Conservation (phyloP, 495 filamentous ascomycete genomes). For the Aspergillus saccharolyticus region DNA sequence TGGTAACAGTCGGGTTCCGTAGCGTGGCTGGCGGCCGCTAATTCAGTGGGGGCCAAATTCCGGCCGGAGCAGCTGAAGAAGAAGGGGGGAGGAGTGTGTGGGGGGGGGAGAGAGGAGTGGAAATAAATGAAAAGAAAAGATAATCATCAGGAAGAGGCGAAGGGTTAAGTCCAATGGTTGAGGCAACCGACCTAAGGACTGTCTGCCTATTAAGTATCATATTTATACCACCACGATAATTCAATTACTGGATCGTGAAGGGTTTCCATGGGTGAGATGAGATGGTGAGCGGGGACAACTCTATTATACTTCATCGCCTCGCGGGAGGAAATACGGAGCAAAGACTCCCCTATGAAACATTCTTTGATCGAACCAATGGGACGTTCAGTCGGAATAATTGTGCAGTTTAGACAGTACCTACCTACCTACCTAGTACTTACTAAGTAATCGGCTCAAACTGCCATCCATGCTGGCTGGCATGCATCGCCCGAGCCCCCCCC, state of each 20-base stretch:
- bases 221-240: no score
- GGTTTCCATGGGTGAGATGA: background rate
- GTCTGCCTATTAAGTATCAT: no score
- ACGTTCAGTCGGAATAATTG: background rate
- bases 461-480: no score
- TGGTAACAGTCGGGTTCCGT: slow-evolving; percentile 7
- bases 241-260: no score
- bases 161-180: background rate
- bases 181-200: background rate
- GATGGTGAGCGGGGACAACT: background rate
- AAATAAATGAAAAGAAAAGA: no score
- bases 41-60: slow-evolving; percentile 14
- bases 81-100: no score
- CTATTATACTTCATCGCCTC: background rate
- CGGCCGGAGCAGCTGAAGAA: background rate
- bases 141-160: no score
- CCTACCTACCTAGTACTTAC: background rate
- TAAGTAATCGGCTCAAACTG: background rate
- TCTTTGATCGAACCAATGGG: background rate
- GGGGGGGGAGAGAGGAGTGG: no score
- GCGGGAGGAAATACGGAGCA: no score
- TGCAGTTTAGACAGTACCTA: no score
- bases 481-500: slow-evolving; percentile 8
- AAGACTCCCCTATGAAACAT: background rate
- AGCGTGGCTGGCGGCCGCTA: slow-evolving; percentile 15